Percentiles rank a stretch among this genome's conserved stretches.
Conservation (phyloP, 73 alveolate genomes). For the Paramecium primaurelia region DNA sequence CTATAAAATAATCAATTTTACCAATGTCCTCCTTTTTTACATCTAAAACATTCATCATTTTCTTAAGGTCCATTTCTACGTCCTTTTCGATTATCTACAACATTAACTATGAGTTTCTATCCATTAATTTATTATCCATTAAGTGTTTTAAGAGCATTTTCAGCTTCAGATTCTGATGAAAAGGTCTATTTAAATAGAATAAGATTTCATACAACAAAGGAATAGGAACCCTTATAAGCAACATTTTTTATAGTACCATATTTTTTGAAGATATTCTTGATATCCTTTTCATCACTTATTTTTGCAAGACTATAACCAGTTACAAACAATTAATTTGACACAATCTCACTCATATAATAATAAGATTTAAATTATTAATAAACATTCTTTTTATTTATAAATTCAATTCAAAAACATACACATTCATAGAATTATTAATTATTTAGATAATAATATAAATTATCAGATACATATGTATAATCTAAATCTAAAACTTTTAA, state of each 20-base stretch:
- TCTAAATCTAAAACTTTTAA: not conserved
- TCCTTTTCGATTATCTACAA: not conserved
- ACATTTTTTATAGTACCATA: not conserved
- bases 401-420: not conserved
- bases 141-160: not conserved
- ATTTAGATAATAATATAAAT: not conserved
- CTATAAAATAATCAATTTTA: not conserved
- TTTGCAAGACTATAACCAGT: not conserved
- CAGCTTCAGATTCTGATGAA: not conserved
- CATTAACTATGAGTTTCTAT: not conserved
- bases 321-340: not conserved
- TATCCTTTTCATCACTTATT: not conserved
- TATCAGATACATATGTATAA: not conserved
- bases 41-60: not conserved
- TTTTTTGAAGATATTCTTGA: not conserved
- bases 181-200: not conserved
- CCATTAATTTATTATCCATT: not conserved
- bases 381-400: not conserved
- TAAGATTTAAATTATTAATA: not conserved
- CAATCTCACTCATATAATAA: not conserved
- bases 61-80: not conserved
- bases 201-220: not conserved
- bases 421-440: not conserved
- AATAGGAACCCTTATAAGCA: not conserved
- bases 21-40: not conserved